Percentiles rank a stretch among this genome's conserved stretches.
Conservation (phyloP, 176 grass and related monocot genomes). For the Oryza nivara region DNA sequence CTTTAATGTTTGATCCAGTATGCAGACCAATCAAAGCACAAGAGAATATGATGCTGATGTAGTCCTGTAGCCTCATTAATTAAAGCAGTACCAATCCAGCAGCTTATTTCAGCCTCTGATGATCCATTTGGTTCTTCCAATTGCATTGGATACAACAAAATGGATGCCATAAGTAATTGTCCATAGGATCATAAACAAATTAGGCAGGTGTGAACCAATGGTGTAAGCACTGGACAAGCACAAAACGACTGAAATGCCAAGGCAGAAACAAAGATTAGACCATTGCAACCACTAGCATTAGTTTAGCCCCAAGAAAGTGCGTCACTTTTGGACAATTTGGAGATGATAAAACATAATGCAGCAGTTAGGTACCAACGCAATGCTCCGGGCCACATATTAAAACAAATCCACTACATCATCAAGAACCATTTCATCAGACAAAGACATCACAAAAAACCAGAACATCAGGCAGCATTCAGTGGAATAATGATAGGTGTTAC, state of each 20-base stretch:
- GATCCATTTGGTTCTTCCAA: conserved; percentile 25
- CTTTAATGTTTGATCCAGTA: neutral
- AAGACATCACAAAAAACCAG: conserved; percentile 44
- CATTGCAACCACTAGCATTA: conserved; percentile 44
- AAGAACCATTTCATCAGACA: conserved; percentile 45
- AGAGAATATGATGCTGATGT: neutral
- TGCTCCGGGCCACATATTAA: conserved; percentile 34
- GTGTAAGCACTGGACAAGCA: conserved; percentile 44
- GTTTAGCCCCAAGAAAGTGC: conserved; percentile 46
- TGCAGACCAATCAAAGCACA: neutral
- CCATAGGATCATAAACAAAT: conserved; percentile 16
- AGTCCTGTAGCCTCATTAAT: neutral
- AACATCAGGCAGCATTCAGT: conserved; percentile 26
- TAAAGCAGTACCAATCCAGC: conserved; percentile 10
- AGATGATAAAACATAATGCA: conserved; percentile 37
- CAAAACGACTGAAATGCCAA: conserved; percentile 23
- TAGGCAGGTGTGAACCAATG: neutral
- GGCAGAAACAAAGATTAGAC: conserved; percentile 35
- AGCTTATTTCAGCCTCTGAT: conserved; percentile 2
- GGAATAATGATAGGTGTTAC: conserved; percentile 24
- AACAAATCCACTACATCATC: conserved; percentile 45
- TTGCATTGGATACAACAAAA: neutral
- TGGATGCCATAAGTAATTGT: conserved; percentile 5
- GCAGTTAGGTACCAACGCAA: conserved; percentile 33
- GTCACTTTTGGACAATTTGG: conserved; percentile 42